Evolutionary conservation across 164 flowering plant genomes (phyloP), one percentile per base, ranked within the genome.

Genomic region (Saururus chinensis): DNA sequence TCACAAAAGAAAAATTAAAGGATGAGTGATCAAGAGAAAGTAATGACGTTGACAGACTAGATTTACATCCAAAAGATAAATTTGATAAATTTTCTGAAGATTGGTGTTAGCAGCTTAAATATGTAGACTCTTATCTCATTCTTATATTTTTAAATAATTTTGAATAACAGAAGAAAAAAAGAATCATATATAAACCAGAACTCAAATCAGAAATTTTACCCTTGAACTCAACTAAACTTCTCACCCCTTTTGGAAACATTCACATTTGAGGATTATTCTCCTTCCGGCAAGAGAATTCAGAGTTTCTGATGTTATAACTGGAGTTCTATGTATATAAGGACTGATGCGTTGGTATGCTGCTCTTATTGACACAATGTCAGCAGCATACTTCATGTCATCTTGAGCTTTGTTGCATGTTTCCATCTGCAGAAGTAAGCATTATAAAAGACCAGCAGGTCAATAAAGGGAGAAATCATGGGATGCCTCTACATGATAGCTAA

Each of bases 171-270:
- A 2, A 30, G 37, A 30, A 30, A 30, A 6, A 2, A 30, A 30
- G 2, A 30, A 30, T 30, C 37, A 30, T 30, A 30, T 30, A 30
- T 30, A 30, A 2, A 30, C 2, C 37, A 30, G 37, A 2, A 30
- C 4, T 30, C 37, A 30, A 30, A 30, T 30, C 37, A 30, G 4
- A 30, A 30, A 6, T 30, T 30, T 30, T 30, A n/a, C 37, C 37
- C 37, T 30, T 30, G 37, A 17, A 53, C 22, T 16, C 57, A 54
- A 65, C 25, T 45, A 40, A 52, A 64, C 51, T 55, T 58, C 89
- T 80, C 62, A 89, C 98, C 96, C 95, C 70, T 87, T 89, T 68
- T 89, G 96, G 58, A 87, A 86, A 65, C 87, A 81, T 79, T 89
- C 98, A 72, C 96, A 89, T 74, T 92, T 92, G 56, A 92, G 87